Percentiles rank a stretch among this genome's conserved stretches.
Evolutionary conservation across 2,329 filamentous ascomycete species (phyloP).

Genomic region (Teratosphaeria zuluensis): DNA sequence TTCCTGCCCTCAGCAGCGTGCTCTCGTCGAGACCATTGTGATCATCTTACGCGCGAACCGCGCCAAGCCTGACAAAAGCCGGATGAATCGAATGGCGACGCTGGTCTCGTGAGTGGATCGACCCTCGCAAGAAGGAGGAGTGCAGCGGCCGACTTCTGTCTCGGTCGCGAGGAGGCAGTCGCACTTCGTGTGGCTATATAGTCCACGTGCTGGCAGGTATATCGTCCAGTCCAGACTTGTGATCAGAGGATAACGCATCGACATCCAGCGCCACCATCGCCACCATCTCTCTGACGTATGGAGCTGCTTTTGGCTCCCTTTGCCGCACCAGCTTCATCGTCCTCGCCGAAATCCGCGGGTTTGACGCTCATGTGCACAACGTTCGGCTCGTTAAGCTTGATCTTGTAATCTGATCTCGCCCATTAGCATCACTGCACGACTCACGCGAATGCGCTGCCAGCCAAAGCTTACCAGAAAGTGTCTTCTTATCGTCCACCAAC

Average conservation of each 20-base stretch:
- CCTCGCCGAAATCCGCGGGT: conserved; percentile 72
- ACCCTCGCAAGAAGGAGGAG: too few relatives aligned
- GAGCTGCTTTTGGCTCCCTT: conserved; percentile 50
- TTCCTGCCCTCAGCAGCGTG: not conserved
- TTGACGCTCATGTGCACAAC: conserved; percentile 93
- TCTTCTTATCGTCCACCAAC: conserved; percentile 78
- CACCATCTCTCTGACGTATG: conserved; percentile 33
- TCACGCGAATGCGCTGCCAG: not conserved
- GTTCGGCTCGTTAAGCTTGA: conserved; percentile 64
- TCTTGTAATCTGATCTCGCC: conserved; percentile 59
- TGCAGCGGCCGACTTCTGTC: too few relatives aligned
- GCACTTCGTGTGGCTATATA: not conserved
- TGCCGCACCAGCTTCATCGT: conserved; percentile 56
- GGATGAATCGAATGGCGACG: too few relatives aligned
- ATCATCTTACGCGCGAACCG: too few relatives aligned
- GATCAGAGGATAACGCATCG: conserved; percentile 50
- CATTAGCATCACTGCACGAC: not conserved
- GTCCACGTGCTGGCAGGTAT: not conserved
- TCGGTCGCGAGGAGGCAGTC: too few relatives aligned
- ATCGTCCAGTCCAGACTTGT: not conserved
- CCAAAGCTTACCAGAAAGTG: conserved; percentile 58
- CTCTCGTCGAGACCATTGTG: too few relatives aligned
- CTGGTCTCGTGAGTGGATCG: too few relatives aligned
- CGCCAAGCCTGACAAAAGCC: too few relatives aligned
- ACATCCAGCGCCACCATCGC: conserved; percentile 51